A percentile compares a stretch with the other conserved stretches of the same genome.
Conservation (phyloP, 2,329 filamentous ascomycete genomes). For the Zymoseptoria passerinii region DNA sequence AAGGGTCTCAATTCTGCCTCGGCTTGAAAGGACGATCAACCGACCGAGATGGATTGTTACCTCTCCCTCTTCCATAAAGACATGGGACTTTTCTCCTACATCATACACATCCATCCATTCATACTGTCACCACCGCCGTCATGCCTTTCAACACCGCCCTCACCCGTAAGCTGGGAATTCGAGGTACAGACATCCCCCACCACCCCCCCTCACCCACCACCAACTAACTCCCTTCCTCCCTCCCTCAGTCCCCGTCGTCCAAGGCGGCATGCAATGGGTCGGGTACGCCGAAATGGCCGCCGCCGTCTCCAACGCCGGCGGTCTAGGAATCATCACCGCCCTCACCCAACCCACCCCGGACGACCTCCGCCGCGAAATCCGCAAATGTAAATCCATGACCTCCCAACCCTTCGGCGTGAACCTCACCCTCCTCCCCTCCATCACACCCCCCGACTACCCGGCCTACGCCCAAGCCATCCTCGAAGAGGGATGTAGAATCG, state of each 20-base stretch:
- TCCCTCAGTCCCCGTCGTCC: slow-evolving; percentile 63
- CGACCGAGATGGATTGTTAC: too few species aligned
- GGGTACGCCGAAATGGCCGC: slow-evolving; percentile 70
- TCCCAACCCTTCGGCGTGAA: slow-evolving; percentile 82
- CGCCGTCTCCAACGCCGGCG: slow-evolving; percentile 72
- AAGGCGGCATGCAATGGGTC: slow-evolving; percentile 82
- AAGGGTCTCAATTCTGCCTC: too few species aligned
- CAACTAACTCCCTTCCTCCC: slow-evolving; percentile 3
- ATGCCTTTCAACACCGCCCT: slow-evolving; percentile 60
- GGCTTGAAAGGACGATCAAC: too few species aligned
- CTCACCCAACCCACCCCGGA: slow-evolving; percentile 90
- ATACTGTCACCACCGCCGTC: slow-evolving; percentile 3
- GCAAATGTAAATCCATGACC: slow-evolving; percentile 72
- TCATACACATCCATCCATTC: neutral
- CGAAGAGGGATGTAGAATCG: slow-evolving; percentile 82
- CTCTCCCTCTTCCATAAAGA: too few species aligned
- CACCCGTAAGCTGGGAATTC: slow-evolving; percentile 53
- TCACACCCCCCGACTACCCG: slow-evolving; percentile 83
- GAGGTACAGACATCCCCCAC: slow-evolving; percentile 25
- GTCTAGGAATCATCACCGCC: slow-evolving; percentile 72
- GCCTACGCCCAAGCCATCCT: slow-evolving; percentile 90
- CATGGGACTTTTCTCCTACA: too few species aligned
- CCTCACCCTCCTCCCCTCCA: slow-evolving; percentile 81
- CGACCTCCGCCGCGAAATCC: slow-evolving; percentile 89
- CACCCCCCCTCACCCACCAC: neutral